Base-by-base conservation (phyloP, 148 eudicot species). In the Arbutus unedo region DNA sequence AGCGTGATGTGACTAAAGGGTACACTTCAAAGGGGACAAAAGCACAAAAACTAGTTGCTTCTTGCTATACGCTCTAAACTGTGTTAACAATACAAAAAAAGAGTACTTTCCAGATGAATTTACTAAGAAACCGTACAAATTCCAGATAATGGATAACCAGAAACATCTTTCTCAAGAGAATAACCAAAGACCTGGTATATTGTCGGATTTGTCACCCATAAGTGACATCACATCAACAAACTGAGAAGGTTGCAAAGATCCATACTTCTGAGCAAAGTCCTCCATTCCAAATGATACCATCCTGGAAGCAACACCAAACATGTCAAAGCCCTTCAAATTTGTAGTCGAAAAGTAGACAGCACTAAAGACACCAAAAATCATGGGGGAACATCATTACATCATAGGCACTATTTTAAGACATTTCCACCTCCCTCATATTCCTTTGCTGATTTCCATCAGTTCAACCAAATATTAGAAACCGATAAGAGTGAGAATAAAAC, bases 231-330 rank as follows among this genome's bases (percentile, higher is more conserved):
- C 88, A 82, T 96, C 99, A 81, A 96, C 99, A 89, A 94, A 94
- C 86, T 96, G 99, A 74, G 94, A 90, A 81, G 99, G 99, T 81
- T 70, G 50, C 85, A 96, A 76, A 54, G 87, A 50, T 83, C 99
- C 98, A 87, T 86, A 96, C 83, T 88, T 94, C 86, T 88, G 82
- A 25, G 99, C 95, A 83, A 94, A 96, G 80, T 96, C 96, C 87
- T 96, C 99, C 85, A 96, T 66, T 79, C 98, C 99, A 88, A 92
- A 96, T 19, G 99, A 96, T 51, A 87, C 87, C 98, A 96, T 89
- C 86, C 99, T 96, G 92, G 82, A 57, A 81, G 55, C 38, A 74
- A 19, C 55, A 79, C 25, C 71, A n/a, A 43, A 23, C 16, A 51
- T 15, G 3, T 6, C 44, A 74, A 23, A 74, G n/a, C 19, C 16